These are phyloP conservation scores for Starmera quercuum DNA, from an alignment of 805 yeast genomes.

Conservation along the genomic window DNA sequence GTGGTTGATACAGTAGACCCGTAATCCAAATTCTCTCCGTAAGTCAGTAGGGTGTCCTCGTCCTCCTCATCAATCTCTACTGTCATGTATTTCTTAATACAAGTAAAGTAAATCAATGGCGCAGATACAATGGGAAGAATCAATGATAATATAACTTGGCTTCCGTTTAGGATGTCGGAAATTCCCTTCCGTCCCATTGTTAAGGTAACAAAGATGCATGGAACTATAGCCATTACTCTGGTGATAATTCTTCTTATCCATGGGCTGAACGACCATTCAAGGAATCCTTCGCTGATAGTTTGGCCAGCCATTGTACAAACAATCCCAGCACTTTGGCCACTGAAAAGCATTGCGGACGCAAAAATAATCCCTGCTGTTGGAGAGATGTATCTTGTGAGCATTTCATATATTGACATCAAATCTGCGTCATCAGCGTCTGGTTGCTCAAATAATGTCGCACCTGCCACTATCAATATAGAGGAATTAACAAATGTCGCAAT, in stretches of 20 bases:
- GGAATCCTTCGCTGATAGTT: slow-evolving; percentile 87
- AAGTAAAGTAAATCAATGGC: slow-evolving; percentile 78
- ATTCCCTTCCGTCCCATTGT: slow-evolving; percentile 78
- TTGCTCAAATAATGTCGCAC: slow-evolving; percentile 66
- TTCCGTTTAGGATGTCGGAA: slow-evolving; percentile 62
- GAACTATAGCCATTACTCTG: slow-evolving; percentile 75
- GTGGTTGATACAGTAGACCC: not conserved
- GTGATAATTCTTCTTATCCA: slow-evolving; percentile 75
- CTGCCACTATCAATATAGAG: slow-evolving; percentile 86
- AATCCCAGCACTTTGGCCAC: slow-evolving; percentile 94
- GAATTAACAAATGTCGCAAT: slow-evolving; percentile 92
- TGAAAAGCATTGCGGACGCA: slow-evolving; percentile 80
- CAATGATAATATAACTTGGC: slow-evolving; percentile 77
- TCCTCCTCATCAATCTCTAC: slow-evolving; percentile 35
- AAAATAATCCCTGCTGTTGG: slow-evolving; percentile 84
- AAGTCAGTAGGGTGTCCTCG: not conserved
- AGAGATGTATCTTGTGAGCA: slow-evolving; percentile 63
- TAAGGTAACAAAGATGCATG: slow-evolving; percentile 70
- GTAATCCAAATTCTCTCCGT: slow-evolving; percentile 5
- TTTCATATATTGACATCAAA: slow-evolving; percentile 67
- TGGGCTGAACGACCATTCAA: slow-evolving; percentile 74
- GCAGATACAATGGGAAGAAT: slow-evolving; percentile 84
- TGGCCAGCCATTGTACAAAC: slow-evolving; percentile 93
- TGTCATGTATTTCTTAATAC: slow-evolving; percentile 58
- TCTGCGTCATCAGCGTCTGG: slow-evolving; percentile 74